These are phyloP conservation scores for Ambrosia artemisiifolia DNA, from an alignment of 129 eudicot species.

Conservation along the genomic window DNA sequence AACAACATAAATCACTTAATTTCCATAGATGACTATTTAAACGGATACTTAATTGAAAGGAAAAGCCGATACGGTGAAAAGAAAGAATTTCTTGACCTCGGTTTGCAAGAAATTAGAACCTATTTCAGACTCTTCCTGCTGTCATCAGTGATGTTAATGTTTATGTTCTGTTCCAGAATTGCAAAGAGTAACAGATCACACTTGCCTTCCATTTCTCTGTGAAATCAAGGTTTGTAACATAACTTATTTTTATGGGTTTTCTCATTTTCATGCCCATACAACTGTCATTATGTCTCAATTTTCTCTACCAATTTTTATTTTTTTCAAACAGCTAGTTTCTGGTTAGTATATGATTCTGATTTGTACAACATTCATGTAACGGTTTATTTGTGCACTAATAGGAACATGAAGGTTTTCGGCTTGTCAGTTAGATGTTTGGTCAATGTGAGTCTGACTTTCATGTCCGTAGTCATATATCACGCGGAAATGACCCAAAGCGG, in stretches of 20 bases:
- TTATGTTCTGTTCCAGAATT: constrained; percentile 96
- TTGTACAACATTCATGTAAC: constrained; percentile 15
- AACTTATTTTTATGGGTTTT: constrained; percentile 22
- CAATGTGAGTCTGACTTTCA: background rate
- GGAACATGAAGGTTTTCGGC: constrained; percentile 14
- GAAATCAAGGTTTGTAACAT: constrained; percentile 20
- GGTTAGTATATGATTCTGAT: constrained; percentile 33
- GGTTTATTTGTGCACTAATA: constrained; percentile 32
- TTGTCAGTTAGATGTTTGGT: background rate
- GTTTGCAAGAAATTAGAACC: constrained; percentile 84
- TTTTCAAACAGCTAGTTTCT: constrained; percentile 1
- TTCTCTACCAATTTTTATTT: constrained; percentile 8
- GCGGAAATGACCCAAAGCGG: background rate
- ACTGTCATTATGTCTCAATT: constrained; percentile 6
- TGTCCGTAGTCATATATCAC: background rate
- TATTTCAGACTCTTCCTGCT: constrained; percentile 89
- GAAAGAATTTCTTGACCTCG: constrained; percentile 86
- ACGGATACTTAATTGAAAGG: constrained; percentile 79
- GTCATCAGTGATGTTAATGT: constrained; percentile 85
- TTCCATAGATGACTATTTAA: constrained; percentile 85
- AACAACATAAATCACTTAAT: constrained; percentile 52
- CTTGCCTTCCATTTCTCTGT: constrained; percentile 55
- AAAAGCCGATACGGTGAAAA: constrained; percentile 79
- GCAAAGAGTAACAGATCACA: constrained; percentile 80
- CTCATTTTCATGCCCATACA: constrained; percentile 21